Conservation (phyloP, 2,329 filamentous ascomycete genomes). For the Talaromyces sp. region DNA sequence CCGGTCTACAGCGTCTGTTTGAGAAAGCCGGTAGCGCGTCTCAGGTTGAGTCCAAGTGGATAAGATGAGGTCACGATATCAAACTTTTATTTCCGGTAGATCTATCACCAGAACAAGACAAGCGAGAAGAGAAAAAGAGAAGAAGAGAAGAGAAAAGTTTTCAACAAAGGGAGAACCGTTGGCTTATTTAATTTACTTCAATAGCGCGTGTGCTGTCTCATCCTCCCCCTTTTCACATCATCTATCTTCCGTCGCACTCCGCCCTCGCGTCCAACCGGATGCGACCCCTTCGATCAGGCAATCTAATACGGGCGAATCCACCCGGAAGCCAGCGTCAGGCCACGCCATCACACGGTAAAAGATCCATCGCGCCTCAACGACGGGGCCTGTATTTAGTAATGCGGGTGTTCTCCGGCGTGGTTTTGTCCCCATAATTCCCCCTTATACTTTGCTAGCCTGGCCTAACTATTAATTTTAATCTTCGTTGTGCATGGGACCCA, state of each 20-base stretch:
- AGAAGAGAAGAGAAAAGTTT: background rate
- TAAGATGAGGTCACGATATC: conserved; percentile 5
- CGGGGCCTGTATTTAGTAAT: background rate
- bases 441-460: background rate
- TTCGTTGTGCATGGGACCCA: conserved; percentile 10
- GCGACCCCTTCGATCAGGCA: conserved; percentile 15
- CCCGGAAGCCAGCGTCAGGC: conserved; percentile 14
- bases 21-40: conserved; percentile 10
- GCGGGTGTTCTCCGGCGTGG: background rate
- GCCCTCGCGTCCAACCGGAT: conserved; percentile 6
- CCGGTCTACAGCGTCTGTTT: conserved; percentile 21
- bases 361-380: background rate
- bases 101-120: background rate
- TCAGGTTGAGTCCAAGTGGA: conserved; percentile 11
- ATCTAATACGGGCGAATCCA: conserved; percentile 5
- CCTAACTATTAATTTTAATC: background rate
- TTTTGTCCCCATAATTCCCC: background rate
- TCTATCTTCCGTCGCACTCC: background rate
- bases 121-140: background rate
- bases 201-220: background rate
- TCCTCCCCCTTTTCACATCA: background rate
- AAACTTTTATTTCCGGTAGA: background rate
- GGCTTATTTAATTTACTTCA: no score
- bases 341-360: conserved; percentile 20
- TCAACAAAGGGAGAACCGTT: background rate